These are phyloP conservation scores for Capronia coronata DNA, from an alignment of 2,329 filamentous ascomycete species.

Conservation along the genomic window DNA sequence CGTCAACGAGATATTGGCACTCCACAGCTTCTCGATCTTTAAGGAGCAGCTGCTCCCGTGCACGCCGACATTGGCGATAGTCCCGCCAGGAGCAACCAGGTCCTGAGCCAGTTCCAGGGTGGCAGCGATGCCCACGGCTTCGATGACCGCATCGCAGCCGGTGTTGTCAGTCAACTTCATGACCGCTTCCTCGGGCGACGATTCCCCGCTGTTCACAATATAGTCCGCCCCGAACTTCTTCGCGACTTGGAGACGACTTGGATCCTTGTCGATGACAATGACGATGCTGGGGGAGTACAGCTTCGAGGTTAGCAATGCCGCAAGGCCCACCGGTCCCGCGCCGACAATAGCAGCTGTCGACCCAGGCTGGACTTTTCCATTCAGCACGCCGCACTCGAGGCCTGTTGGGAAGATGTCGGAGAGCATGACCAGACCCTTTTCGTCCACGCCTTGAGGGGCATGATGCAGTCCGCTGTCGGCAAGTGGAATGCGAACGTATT, in stretches of 20 bases:
- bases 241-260: conserved; percentile 44
- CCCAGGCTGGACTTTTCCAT: conserved; percentile 48
- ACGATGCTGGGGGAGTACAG: conserved; percentile 49
- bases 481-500: conserved; percentile 50
- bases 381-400: conserved; percentile 50
- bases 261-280: conserved; percentile 49
- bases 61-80: conserved; percentile 54
- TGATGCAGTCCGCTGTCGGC: conserved; percentile 46
- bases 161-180: conserved; percentile 44
- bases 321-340: conserved; percentile 52
- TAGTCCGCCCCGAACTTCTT: conserved; percentile 46
- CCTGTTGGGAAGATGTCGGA: conserved; percentile 54
- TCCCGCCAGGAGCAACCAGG: conserved; percentile 48
- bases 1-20: conserved; percentile 49
- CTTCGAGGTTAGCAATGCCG: conserved; percentile 48
- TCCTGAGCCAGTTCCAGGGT: conserved; percentile 51
- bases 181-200: conserved; percentile 37
- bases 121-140: conserved; percentile 50
- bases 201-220: conserved; percentile 37
- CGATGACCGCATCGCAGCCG: conserved; percentile 53
- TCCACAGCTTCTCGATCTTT: conserved; percentile 51
- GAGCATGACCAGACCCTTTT: conserved; percentile 44
- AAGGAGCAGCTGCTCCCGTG: conserved; percentile 50
- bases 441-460: conserved; percentile 40
- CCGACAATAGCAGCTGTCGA: conserved; percentile 51